Evolutionary conservation across 768 basidiomycete species (phyloP).

Genomic region (Boletus pseudopeckii): DNA sequence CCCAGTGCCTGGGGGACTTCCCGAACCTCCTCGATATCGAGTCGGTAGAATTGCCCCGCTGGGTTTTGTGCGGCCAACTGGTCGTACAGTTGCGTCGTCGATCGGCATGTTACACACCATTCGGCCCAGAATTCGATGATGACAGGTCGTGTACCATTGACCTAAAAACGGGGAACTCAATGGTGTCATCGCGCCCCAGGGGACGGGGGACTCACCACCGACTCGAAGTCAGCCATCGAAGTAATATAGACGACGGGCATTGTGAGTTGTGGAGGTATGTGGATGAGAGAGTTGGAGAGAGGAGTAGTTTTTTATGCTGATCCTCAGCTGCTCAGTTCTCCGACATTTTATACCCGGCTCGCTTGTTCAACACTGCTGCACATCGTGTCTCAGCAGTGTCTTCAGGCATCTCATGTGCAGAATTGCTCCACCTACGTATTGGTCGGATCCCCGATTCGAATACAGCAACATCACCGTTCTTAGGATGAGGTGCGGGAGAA

Average conservation of each 20-base stretch:
- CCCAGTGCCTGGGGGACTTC: conserved; percentile 23
- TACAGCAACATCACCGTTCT: conserved; percentile 14
- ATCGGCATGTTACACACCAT: conserved; percentile 26
- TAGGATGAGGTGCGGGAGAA: conserved; percentile 14
- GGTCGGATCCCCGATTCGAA: conserved; percentile 23
- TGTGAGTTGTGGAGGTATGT: conserved; percentile 11
- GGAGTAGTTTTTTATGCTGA: conserved; percentile 16
- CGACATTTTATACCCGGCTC: conserved; percentile 28
- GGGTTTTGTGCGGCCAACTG: conserved; percentile 28
- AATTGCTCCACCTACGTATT: conserved; percentile 19
- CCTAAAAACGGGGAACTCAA: conserved; percentile 16
- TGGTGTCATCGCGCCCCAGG: background rate
- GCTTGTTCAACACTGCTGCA: conserved; percentile 11
- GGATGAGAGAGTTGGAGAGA: conserved; percentile 10
- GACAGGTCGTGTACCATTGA: conserved; percentile 20
- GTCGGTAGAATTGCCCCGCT: conserved; percentile 27
- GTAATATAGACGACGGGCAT: conserved; percentile 27
- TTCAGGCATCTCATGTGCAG: conserved; percentile 11
- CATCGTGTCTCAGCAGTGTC: conserved; percentile 15
- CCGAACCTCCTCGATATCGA: conserved; percentile 29
- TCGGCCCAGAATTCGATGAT: conserved; percentile 34
- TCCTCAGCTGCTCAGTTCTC: conserved; percentile 6
- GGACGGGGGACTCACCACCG: conserved; percentile 15
- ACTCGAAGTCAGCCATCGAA: conserved; percentile 26
- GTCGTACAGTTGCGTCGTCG: conserved; percentile 21